Evolutionary conservation across 2,329 filamentous ascomycete species (phyloP).

Genomic region (Clarireedia monteithiana): DNA sequence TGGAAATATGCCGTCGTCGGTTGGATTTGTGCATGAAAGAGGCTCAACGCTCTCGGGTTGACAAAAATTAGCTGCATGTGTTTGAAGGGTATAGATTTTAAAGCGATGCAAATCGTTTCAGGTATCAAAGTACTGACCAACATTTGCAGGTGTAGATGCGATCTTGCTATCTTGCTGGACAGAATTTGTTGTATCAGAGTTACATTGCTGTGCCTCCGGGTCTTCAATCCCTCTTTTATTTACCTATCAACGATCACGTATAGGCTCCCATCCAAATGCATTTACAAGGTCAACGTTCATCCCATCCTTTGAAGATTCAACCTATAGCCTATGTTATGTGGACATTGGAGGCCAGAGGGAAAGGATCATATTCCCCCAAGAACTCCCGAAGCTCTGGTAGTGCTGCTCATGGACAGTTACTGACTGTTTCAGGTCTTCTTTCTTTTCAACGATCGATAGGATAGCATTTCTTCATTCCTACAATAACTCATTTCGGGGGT

Average conservation of each 20-base stretch:
- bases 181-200: not conserved
- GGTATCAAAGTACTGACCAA: not conserved
- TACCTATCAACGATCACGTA: too few species aligned
- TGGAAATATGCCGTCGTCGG: not conserved
- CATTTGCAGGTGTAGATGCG: not conserved
- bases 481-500: not conserved
- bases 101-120: not conserved
- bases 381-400: not conserved
- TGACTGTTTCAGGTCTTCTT: not conserved
- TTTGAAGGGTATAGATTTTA: too few species aligned
- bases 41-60: too few species aligned
- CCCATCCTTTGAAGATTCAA: not conserved
- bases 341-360: not conserved
- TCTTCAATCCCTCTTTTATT: not conserved
- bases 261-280: too few species aligned
- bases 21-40: not conserved
- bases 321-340: not conserved
- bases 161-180: not conserved
- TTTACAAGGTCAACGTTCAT: not conserved
- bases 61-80: too few species aligned
- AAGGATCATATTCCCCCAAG: not conserved
- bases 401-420: not conserved
- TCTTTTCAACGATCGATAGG: not conserved
- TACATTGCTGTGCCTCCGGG: not conserved
- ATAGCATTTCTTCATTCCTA: not conserved